These are phyloP conservation scores for Fusarium proliferatum DNA, from an alignment of 2,329 filamentous ascomycete genomes.

Conservation along the genomic window DNA sequence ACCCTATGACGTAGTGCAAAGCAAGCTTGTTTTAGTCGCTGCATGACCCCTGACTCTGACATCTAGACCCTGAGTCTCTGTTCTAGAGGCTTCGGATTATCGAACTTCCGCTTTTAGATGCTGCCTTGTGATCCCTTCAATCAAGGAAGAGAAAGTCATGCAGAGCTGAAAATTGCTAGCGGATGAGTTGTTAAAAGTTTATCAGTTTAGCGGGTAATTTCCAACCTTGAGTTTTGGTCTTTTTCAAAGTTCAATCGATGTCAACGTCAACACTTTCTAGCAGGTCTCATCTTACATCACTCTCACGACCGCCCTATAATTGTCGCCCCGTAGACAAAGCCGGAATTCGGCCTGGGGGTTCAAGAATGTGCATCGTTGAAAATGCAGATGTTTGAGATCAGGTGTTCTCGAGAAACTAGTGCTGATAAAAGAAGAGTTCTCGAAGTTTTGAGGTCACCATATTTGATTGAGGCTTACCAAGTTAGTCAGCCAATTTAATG, in stretches of 20 bases:
- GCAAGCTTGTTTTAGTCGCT: conserved; percentile 32
- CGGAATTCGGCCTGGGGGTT: not conserved
- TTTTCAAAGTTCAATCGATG: not conserved
- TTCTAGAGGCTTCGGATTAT: not conserved
- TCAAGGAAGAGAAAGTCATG: not conserved
- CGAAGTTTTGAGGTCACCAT: not conserved
- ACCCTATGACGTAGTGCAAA: conserved; percentile 30
- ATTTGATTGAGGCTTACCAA: not conserved
- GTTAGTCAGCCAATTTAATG: not conserved
- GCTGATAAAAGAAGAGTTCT: not conserved
- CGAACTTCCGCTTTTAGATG: not conserved
- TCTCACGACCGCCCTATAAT: not conserved
- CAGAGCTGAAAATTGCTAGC: not conserved
- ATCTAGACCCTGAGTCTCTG: not conserved
- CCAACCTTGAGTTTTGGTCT: not conserved
- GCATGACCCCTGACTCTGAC: conserved; percentile 14
- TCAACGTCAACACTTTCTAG: not conserved
- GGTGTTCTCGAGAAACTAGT: not conserved
- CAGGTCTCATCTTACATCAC: not conserved
- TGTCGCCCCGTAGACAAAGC: not conserved
- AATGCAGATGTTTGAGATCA: not conserved
- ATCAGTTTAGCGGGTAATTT: not conserved
- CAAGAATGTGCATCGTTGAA: not conserved
- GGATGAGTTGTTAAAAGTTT: not conserved
- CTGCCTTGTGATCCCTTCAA: conserved; percentile 4